Percentiles rank a stretch among this genome's conserved stretches.
Evolutionary conservation across 306 rosid genomes (phyloP).

Genomic region (Mucuna pruriens): DNA sequence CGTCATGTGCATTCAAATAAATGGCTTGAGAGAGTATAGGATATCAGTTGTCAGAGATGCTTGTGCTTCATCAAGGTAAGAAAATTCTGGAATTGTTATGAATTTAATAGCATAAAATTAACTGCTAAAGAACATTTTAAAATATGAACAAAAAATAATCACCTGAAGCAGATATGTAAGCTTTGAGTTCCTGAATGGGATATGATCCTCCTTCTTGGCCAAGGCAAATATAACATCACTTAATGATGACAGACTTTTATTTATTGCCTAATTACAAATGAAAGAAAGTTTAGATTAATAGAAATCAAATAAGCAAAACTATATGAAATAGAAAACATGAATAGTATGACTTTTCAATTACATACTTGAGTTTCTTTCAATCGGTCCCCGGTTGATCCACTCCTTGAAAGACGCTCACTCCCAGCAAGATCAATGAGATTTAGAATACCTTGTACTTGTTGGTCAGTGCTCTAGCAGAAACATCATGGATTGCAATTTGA

Average conservation of each 20-base stretch:
- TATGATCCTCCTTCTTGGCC: constrained; percentile 95
- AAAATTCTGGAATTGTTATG: neutral
- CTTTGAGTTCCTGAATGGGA: constrained; percentile 95
- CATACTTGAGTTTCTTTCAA: constrained; percentile 94
- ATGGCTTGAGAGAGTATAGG: neutral
- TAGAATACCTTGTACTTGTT: constrained; percentile 92
- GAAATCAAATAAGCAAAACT: constrained; percentile 22
- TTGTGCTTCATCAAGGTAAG: neutral
- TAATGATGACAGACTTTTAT: constrained; percentile 83
- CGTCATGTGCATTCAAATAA: neutral
- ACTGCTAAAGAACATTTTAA: neutral
- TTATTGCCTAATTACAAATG: constrained; percentile 70
- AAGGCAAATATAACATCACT: constrained; percentile 94
- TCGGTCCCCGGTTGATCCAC: constrained; percentile 95
- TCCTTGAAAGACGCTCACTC: constrained; percentile 96
- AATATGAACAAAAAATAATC: constrained; percentile 22
- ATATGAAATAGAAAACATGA: constrained; percentile 1
- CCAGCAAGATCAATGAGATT: constrained; percentile 99
- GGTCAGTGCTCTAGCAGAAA: constrained; percentile 78
- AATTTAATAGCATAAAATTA: neutral
- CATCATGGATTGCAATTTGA: constrained; percentile 26
- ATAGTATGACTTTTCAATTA: too few species aligned
- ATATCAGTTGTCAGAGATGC: neutral
- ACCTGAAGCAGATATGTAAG: constrained; percentile 99
- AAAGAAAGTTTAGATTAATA: constrained; percentile 26